A percentile compares a stretch with the other conserved stretches of the same genome.
phyloP scores from a whole-genome alignment of 371 early-diverging fungal species.

The Lichtheimia hyalospora region DNA sequence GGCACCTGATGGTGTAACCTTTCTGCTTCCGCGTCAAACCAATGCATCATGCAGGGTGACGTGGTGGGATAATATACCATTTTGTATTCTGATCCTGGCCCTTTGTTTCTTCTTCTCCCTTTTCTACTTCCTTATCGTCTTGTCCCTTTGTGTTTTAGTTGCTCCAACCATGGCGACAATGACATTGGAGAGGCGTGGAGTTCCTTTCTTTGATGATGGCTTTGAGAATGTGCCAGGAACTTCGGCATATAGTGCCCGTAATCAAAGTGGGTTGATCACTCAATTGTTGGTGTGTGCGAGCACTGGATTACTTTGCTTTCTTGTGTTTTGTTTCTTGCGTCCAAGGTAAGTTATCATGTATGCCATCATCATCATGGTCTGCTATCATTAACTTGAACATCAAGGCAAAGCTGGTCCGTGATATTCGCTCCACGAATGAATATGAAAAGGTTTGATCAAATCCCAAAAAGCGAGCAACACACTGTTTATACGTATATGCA shows the following conservation, averaged over 20 bases:
- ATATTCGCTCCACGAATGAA: conserved; percentile 60
- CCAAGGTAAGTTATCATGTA: conserved; percentile 26
- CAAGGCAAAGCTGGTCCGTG: conserved; percentile 33
- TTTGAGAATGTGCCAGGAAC: conserved; percentile 15
- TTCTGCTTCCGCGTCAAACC: no score
- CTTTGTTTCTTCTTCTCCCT: not conserved
- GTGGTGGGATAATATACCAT: no score
- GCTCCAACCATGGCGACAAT: not conserved
- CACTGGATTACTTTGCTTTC: conserved; percentile 42
- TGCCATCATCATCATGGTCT: no score
- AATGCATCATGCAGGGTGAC: no score
- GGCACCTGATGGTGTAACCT: no score
- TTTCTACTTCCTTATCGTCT: not conserved
- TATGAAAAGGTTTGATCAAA: conserved; percentile 45
- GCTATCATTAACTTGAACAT: no score
- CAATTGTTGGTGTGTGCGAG: conserved; percentile 47
- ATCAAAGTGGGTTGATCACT: conserved; percentile 28
- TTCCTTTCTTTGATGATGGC: conserved; percentile 2
- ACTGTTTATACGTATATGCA: conserved; percentile 9
- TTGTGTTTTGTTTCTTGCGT: conserved; percentile 55
- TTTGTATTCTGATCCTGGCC: not conserved
- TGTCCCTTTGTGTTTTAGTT: not conserved
- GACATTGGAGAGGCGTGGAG: not conserved
- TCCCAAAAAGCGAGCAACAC: not conserved
- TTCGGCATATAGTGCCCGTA: conserved; percentile 12